These are phyloP conservation scores for Vigna reflexopilosa DNA, from an alignment of 306 rosid species.

Conservation along the genomic window DNA sequence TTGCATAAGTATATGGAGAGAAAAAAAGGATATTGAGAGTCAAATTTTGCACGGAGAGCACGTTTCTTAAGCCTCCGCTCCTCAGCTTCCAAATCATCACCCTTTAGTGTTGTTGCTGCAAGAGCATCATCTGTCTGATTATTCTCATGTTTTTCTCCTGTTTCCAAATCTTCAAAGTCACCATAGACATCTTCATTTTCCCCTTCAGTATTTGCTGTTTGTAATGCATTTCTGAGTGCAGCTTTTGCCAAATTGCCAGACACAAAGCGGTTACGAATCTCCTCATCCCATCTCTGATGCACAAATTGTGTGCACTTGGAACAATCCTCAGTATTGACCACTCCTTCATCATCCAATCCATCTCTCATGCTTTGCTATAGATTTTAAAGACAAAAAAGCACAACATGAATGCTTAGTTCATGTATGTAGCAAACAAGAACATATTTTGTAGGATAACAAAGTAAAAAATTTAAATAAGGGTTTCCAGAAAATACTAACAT, in stretches of 20 bases:
- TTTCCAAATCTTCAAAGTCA: conserved; percentile 97
- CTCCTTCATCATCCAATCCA: conserved; percentile 57
- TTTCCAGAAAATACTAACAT: neutral
- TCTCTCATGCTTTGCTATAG: conserved; percentile 53
- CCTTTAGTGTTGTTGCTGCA: conserved; percentile 46
- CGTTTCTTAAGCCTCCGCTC: conserved; percentile 82
- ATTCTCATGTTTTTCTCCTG: conserved; percentile 62
- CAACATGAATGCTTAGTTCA: conserved; percentile 34
- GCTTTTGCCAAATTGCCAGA: conserved; percentile 93
- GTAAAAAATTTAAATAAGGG: neutral
- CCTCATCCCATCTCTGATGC: conserved; percentile 60
- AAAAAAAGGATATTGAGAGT: conserved; percentile 84
- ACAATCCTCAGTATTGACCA: conserved; percentile 72
- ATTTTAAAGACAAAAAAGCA: conserved; percentile 29
- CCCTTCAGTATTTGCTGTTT: conserved; percentile 52
- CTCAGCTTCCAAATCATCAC: conserved; percentile 60
- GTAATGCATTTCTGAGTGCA: conserved; percentile 63
- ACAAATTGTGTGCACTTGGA: conserved; percentile 64
- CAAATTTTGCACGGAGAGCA: conserved; percentile 87
- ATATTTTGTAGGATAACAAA: conserved; percentile 27
- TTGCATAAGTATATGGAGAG: neutral
- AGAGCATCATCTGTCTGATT: conserved; percentile 43
- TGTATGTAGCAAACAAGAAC: conserved; percentile 31
- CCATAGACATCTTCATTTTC: conserved; percentile 64
- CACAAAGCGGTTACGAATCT: conserved; percentile 80